These are phyloP conservation scores for Asterophora parasitica DNA, from an alignment of 768 basidiomycete genomes.

Conservation along the genomic window DNA sequence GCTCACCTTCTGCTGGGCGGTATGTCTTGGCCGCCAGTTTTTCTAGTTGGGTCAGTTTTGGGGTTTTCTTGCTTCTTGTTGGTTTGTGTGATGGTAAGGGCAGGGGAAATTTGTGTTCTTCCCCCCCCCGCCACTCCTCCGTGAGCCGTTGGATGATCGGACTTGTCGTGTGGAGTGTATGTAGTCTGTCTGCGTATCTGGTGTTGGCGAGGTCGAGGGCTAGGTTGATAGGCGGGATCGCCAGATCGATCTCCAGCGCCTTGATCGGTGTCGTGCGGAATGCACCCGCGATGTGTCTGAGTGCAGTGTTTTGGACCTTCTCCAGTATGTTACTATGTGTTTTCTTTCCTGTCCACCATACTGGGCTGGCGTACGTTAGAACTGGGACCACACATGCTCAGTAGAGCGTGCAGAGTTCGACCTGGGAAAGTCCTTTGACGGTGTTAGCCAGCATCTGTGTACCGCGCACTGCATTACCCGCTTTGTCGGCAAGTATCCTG, in stretches of 20 bases:
- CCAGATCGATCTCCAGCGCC: slow-evolving; percentile 29
- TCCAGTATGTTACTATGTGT: slow-evolving; percentile 12
- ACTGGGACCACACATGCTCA: slow-evolving; percentile 25
- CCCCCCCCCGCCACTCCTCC: neutral
- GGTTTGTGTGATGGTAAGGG: slow-evolving; percentile 16
- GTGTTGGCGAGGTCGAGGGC: slow-evolving; percentile 8
- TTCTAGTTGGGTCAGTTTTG: slow-evolving; percentile 7
- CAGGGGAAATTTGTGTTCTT: slow-evolving; percentile 9
- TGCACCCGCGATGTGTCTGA: slow-evolving; percentile 27
- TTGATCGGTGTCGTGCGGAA: slow-evolving; percentile 27
- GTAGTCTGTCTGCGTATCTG: slow-evolving; percentile 19
- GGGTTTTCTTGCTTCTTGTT: neutral
- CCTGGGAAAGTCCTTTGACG: slow-evolving; percentile 26
- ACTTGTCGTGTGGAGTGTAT: slow-evolving; percentile 16
- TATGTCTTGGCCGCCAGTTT: slow-evolving; percentile 15
- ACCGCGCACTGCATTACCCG: slow-evolving; percentile 19
- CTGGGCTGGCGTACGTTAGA: slow-evolving; percentile 28
- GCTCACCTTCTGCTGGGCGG: neutral
- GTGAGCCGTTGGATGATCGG: neutral
- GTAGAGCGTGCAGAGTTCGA: slow-evolving; percentile 25
- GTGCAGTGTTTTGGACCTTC: slow-evolving; percentile 24
- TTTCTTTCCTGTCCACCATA: slow-evolving; percentile 27
- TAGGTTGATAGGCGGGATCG: slow-evolving; percentile 25
- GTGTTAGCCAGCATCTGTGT: slow-evolving; percentile 31
- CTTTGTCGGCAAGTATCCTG: slow-evolving; percentile 19